Percentiles rank a stretch among this genome's conserved stretches.
phyloP scores from a whole-genome alignment of 1,139 yeast species.

The Pichia cactophila region DNA sequence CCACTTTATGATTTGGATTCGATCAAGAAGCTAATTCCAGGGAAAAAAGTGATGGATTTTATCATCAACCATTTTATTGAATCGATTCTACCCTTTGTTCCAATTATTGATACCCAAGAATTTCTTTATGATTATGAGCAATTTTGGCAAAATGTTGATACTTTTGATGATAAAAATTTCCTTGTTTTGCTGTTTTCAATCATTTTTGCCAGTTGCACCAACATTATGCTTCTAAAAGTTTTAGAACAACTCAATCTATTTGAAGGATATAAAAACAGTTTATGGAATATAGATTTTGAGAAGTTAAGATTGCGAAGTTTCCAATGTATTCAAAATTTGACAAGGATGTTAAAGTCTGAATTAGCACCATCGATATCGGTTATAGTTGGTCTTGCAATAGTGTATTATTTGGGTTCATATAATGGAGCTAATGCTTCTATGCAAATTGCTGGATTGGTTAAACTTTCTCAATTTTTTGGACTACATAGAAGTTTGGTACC shows the following conservation, averaged over 20 bases:
- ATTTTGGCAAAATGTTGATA: slow-evolving; percentile 11
- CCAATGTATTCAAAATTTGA: slow-evolving; percentile 17
- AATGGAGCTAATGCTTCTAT: slow-evolving; percentile 13
- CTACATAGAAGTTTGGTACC: slow-evolving; percentile 15
- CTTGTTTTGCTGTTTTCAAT: slow-evolving; percentile 17
- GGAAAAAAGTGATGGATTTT: slow-evolving; percentile 8
- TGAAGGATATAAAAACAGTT: not conserved
- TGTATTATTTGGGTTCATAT: slow-evolving; percentile 19
- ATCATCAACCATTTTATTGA: slow-evolving; percentile 17
- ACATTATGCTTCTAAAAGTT: slow-evolving; percentile 11
- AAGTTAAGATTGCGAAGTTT: slow-evolving; percentile 12
- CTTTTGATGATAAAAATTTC: slow-evolving; percentile 12
- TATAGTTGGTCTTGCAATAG: slow-evolving; percentile 14
- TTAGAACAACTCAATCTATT: not conserved
- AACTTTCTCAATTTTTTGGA: slow-evolving; percentile 17
- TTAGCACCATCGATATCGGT: slow-evolving; percentile 18
- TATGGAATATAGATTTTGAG: slow-evolving; percentile 5
- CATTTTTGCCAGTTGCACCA: slow-evolving; percentile 17
- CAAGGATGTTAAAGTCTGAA: slow-evolving; percentile 11
- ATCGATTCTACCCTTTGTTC: slow-evolving; percentile 17
- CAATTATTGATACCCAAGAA: slow-evolving; percentile 19
- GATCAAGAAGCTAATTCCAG: slow-evolving; percentile 12
- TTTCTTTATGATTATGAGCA: slow-evolving; percentile 14
- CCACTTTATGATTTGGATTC: slow-evolving; percentile 9
- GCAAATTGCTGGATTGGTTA: slow-evolving; percentile 11